Evolutionary conservation across 768 basidiomycete genomes (phyloP), one percentile per base, ranked within the genome.

Genomic region (Botryobasidium botryosum): DNA sequence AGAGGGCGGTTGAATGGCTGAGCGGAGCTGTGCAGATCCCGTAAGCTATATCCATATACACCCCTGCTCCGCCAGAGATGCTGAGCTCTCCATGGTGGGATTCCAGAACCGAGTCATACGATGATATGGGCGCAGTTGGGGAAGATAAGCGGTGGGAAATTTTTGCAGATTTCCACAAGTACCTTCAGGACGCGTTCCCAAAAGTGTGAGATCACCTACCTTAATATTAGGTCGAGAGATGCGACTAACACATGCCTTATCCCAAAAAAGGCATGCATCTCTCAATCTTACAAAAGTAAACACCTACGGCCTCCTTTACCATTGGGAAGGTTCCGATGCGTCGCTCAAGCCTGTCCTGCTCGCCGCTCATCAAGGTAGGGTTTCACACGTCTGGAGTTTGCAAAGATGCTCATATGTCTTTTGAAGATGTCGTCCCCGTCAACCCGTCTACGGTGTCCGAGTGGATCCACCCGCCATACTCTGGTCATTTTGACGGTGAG

Each of bases 261-360:
- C 18, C 44, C 15, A 17, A 23, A 40, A 17, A 52, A 82, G 78
- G 8, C 75, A 81, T 57, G 39, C 63, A n/a, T 68, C 59, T 6
- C 64, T 85, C 35, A 55, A 66, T 25, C 65, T 80, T 48, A 75
- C 74, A 6, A 76, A 74, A 52, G 72, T 88, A 53, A 84, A 85
- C 57, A 79, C 73, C 0, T 81, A 79, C 52, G 83, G 72, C 0
- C 65, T 85, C n/a, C 58, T 82, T 6, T 81, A 72, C 55, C 70
- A 74, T 40, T 85, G 82, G 81, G 62, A 68, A 43, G 83, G 82
- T 1, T 67, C 70, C 3, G 67, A 82, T 51, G 47, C 57, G 8
- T 60, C 64, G 1, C 63, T 80, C n/a, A 79, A 81, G 56, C 83
- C 84, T 0, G 52, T 84, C 13, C 62, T 86, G 10, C 58, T 80